Base-by-base conservation (phyloP, 2,329 filamentous ascomycete species). In the Hymenoscyphus scutula region DNA sequence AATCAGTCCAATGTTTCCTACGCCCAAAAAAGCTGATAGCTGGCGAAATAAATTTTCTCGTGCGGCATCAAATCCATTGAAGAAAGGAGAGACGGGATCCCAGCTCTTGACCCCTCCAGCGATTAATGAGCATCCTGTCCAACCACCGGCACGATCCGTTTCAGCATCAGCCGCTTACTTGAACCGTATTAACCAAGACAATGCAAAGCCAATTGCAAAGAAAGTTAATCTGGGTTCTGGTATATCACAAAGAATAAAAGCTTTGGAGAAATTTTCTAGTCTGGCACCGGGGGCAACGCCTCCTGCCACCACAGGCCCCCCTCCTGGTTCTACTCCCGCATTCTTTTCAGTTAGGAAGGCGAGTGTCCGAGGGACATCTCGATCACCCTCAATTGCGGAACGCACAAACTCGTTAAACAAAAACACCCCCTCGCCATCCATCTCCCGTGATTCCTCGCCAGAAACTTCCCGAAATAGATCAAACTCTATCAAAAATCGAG, bases 191-290 rank as follows among this genome's bases (percentile, higher is more conserved):
- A 84, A 82, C 65, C 83, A 85, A 68, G 76, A 79, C 32, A 74
- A 69, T 48, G 59, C 77, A n/a, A 76, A 83, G 15, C 81, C 82
- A 58, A 72, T 89, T 57, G 78, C 82, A 3, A 92, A 90, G 74
- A 96, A 93, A 74, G 82, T 88, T 67, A 95, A 91, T 71, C 84
- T 98, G 27, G 93, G 92, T 7, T 92, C 90, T 8, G 92, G 91
- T 69, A 97, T 99, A 64, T 96, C 94, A 2, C 91, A 94, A 74
- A 89, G 95, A 51, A 98, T 98, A 75, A 96, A 97, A 76, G 92
- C 93, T 6, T 80, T 99, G 59, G 91, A 97, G 73, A 93, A 92
- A 75, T 82, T 95, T 68, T 82, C 88, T 63, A 77, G 81, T 73
- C 68, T 65, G 68, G 63, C 76, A 27, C 79, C 82, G 3, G 79